Base-by-base conservation (phyloP, 2,329 filamentous ascomycete species). In the Chaetomium sp. region DNA sequence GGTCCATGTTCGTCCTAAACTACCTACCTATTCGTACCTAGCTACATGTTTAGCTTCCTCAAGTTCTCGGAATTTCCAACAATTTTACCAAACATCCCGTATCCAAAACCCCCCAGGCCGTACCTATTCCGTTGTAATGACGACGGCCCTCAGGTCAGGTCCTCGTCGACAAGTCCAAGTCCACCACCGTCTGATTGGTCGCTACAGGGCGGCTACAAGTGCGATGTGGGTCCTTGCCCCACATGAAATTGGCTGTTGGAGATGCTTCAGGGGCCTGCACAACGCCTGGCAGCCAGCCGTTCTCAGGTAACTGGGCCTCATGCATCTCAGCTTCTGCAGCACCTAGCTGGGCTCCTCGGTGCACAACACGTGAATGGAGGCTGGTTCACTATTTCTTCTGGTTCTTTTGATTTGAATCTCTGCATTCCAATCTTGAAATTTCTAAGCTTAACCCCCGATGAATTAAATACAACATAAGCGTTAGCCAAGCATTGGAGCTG, bases 261-360 rank as follows among this genome's bases (percentile, higher is more conserved):
- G 23, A n/a, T 19, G 33, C 33, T 45, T 62, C 60, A 62, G 60
- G 53, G 54, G 58, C 49, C 31, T 53, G 33, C 33, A 2, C n/a
- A n/a, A n/a, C 35, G 35, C 13, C 38, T 42, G 38, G 38, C 13
- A 19, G 35, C 35, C 16, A 19, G 35, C 16, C 6, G 35, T 1
- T 13, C 5, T n/a, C 38, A 19, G 35, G 35, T 16, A n/a, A 42
- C 47, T n/a, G 31, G 42, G 33, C 21, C n/a, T 27, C 57, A 47
- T 49, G 61, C 63, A 65, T 54, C 63, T 65, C 58, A 23, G 51
- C 29, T 3, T 29, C 51, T 19, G 31, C 33, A 10, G 16, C 19
- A 8, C 13, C 13, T n/a, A n/a, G n/a, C n/a, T n/a, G n/a, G 27
- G 10, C 23, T 51, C 25, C 21, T 51, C 6, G 16, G 38, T 42